A percentile compares a stretch with the other conserved stretches of the same genome.
phyloP scores from a whole-genome alignment of 305 asterid genomes.

The Fraxinus xanthoxyloides region DNA sequence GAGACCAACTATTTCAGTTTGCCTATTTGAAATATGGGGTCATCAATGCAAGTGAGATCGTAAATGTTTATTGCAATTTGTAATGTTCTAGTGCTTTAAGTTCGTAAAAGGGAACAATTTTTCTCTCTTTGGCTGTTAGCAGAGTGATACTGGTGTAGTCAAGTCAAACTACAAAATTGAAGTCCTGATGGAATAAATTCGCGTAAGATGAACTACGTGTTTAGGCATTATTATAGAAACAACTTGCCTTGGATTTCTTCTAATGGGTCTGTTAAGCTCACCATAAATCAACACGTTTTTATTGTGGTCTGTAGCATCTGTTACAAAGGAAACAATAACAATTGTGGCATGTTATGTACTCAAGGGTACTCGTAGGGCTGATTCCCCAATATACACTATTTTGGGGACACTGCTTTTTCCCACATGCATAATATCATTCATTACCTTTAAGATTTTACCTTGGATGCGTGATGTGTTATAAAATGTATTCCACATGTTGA shows the following conservation, averaged over 20 bases:
- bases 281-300: not conserved
- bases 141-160: not conserved
- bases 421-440: not conserved
- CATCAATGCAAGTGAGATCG: not conserved
- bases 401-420: not conserved
- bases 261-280: not conserved
- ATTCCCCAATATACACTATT: not conserved
- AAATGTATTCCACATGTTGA: not conserved
- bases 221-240: not conserved
- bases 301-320: not conserved
- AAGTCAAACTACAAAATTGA: not conserved
- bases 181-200: not conserved
- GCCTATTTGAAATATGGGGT: not conserved
- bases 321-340: not conserved
- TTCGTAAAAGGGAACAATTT: not conserved
- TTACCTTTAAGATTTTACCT: not conserved
- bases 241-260: not conserved
- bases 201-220: not conserved
- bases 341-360: not conserved
- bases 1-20: not conserved
- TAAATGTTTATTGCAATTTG: not conserved
- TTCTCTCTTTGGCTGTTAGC: not conserved
- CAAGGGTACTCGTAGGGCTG: not conserved
- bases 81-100: not conserved
- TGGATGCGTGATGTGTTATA: not conserved